phyloP scores from a whole-genome alignment of 495 filamentous ascomycete species.

The Apodospora peruviana region DNA sequence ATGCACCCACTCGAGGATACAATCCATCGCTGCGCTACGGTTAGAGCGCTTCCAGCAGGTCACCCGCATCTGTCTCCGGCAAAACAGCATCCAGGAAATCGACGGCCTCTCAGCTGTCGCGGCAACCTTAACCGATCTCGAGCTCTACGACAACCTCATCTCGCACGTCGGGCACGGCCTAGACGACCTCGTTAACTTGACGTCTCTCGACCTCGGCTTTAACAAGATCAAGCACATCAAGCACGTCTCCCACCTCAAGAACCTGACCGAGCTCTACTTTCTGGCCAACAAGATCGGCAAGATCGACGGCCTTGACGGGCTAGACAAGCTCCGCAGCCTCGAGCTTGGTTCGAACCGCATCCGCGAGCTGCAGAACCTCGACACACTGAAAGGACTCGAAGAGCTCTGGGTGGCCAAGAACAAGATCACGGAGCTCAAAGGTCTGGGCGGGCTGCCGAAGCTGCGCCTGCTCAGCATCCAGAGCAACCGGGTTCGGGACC shows the following conservation, averaged over 20 bases:
- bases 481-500: constrained; percentile 84
- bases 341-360: constrained; percentile 92
- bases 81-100: constrained; percentile 82
- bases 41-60: constrained; percentile 79
- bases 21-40: constrained; percentile 68
- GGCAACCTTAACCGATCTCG: constrained; percentile 68
- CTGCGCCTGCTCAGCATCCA: constrained; percentile 92
- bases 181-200: constrained; percentile 68
- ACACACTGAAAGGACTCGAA: constrained; percentile 66
- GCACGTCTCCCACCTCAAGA: constrained; percentile 69
- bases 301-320: constrained; percentile 79
- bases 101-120: constrained; percentile 61
- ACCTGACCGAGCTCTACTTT: constrained; percentile 83
- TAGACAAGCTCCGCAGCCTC: constrained; percentile 69
- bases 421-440: constrained; percentile 83
- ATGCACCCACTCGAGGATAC: constrained; percentile 77
- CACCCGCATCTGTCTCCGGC: constrained; percentile 80
- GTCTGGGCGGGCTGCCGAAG: constrained; percentile 62
- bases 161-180: constrained; percentile 69
- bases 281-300: constrained; percentile 87
- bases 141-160: constrained; percentile 98
- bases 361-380: constrained; percentile 82
- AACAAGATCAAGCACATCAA: constrained; percentile 99
- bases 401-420: constrained; percentile 98
- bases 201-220: constrained; percentile 85